Percentiles rank a stretch among this genome's conserved stretches.
phyloP scores from a whole-genome alignment of 805 yeast species.

The Jamesozyma jinghongensis region DNA sequence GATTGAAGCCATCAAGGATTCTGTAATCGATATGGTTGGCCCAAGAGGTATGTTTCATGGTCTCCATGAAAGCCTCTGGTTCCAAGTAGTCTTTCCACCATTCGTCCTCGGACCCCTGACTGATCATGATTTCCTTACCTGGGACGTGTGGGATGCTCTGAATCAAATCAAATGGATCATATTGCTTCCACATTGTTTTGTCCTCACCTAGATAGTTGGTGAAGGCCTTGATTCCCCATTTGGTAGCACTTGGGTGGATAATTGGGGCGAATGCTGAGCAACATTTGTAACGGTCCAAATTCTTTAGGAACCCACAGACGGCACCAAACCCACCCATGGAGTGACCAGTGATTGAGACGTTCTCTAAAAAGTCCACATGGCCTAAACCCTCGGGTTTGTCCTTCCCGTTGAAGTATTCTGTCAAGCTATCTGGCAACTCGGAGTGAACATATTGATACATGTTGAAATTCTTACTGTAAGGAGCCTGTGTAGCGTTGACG shows the following conservation, averaged over 20 bases:
- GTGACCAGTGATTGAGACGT: constrained; percentile 81
- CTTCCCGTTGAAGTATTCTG: constrained; percentile 24
- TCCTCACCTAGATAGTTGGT: constrained; percentile 61
- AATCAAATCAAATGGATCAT: constrained; percentile 73
- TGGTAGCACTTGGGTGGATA: constrained; percentile 61
- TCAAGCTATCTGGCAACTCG: constrained; percentile 55
- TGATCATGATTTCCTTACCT: constrained; percentile 64
- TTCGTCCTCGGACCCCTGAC: constrained; percentile 72
- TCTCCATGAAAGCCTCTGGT: constrained; percentile 60
- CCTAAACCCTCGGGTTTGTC: constrained; percentile 24
- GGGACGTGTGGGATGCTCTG: constrained; percentile 32
- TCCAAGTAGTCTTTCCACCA: constrained; percentile 61
- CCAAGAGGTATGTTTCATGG: constrained; percentile 47
- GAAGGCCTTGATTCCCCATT: constrained; percentile 88
- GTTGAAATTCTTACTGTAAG: constrained; percentile 63
- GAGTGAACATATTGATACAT: constrained; percentile 79
- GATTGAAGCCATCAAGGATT: constrained; percentile 79
- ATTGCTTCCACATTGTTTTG: constrained; percentile 48
- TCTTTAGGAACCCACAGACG: constrained; percentile 52
- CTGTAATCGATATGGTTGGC: constrained; percentile 51
- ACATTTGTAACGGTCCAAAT: constrained; percentile 56
- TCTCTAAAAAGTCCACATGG: constrained; percentile 48
- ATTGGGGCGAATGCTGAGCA: constrained; percentile 91
- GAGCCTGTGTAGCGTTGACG: constrained; percentile 68
- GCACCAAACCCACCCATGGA: constrained; percentile 99